phyloP scores from a whole-genome alignment of 176 grass and related monocot species.

The Guadua angustifolia region DNA sequence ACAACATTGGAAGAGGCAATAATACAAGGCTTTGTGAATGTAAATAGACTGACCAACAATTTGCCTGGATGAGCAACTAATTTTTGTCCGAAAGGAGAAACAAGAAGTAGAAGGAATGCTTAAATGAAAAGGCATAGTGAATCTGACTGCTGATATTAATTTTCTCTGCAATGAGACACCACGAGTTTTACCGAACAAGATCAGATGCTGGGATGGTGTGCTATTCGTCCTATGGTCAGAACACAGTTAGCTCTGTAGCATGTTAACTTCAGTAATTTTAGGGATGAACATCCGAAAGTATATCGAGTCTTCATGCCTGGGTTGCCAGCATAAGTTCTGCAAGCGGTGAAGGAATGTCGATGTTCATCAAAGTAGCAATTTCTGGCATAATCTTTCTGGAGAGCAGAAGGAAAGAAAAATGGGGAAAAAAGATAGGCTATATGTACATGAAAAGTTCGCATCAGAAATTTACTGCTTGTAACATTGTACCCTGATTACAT shows the following conservation, averaged over 20 bases:
- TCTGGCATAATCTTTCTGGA: conserved; percentile 18
- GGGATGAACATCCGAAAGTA: background rate
- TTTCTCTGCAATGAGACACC: background rate
- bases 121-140: conserved; percentile 10
- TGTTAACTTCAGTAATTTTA: conserved; percentile 18
- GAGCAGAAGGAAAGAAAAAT: conserved; percentile 20
- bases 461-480: conserved; percentile 43
- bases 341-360: background rate
- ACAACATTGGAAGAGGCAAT: conserved; percentile 36
- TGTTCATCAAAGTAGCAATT: conserved; percentile 23
- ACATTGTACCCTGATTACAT: conserved; percentile 50
- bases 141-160: conserved; percentile 23
- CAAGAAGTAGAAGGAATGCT: conserved; percentile 6
- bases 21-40: conserved; percentile 41
- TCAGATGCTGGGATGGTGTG: background rate
- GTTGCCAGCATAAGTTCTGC: background rate
- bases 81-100: conserved; percentile 52
- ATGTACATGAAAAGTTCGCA: conserved; percentile 12
- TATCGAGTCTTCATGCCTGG: background rate
- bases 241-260: background rate
- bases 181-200: background rate
- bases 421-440: conserved; percentile 16
- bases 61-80: conserved; percentile 49
- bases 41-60: conserved; percentile 67
- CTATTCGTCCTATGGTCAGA: background rate